These are phyloP conservation scores for Leptographium galeiforme DNA, from an alignment of 2,329 filamentous ascomycete genomes.

Conservation along the genomic window DNA sequence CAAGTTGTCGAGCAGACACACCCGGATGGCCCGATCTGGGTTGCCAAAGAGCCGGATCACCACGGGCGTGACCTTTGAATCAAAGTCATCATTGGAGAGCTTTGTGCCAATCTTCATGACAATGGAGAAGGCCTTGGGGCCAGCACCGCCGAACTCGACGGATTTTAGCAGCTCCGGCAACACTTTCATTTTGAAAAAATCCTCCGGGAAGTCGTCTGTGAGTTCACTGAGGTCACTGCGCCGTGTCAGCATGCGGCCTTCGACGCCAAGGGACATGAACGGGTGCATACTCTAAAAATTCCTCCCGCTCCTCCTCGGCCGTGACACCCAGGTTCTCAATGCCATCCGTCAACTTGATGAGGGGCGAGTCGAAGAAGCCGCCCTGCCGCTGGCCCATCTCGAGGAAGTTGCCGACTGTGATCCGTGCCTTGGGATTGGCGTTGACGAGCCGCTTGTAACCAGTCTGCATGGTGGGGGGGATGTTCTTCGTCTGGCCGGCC, in stretches of 20 bases:
- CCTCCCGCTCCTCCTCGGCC: conserved; percentile 67
- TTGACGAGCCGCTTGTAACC: conserved; percentile 85
- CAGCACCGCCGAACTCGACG: conserved; percentile 94
- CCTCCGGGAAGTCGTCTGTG: conserved; percentile 88
- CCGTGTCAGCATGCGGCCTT: background rate
- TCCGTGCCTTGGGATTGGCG: conserved; percentile 74
- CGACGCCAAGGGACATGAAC: background rate
- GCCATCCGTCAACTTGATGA: conserved; percentile 85
- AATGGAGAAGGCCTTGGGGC: conserved; percentile 75
- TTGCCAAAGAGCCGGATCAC: conserved; percentile 79
- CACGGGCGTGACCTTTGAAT: conserved; percentile 69
- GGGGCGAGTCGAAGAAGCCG: conserved; percentile 81
- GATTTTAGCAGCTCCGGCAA: conserved; percentile 93
- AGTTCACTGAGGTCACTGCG: conserved; percentile 63
- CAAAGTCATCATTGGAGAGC: conserved; percentile 80
- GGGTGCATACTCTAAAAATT: conserved; percentile 52
- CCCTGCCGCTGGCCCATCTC: conserved; percentile 75
- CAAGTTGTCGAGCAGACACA: conserved; percentile 80
- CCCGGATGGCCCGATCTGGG: conserved; percentile 81
- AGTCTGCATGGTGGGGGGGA: conserved; percentile 78
- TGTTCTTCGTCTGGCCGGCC: conserved; percentile 69
- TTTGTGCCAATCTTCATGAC: conserved; percentile 87
- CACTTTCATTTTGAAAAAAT: conserved; percentile 96
- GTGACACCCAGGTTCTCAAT: conserved; percentile 90
- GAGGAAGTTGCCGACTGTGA: conserved; percentile 74